Evolutionary conservation across 768 basidiomycete genomes (phyloP), one percentile per base, ranked within the genome.

Genomic region (Rhodotorula babjevae): DNA sequence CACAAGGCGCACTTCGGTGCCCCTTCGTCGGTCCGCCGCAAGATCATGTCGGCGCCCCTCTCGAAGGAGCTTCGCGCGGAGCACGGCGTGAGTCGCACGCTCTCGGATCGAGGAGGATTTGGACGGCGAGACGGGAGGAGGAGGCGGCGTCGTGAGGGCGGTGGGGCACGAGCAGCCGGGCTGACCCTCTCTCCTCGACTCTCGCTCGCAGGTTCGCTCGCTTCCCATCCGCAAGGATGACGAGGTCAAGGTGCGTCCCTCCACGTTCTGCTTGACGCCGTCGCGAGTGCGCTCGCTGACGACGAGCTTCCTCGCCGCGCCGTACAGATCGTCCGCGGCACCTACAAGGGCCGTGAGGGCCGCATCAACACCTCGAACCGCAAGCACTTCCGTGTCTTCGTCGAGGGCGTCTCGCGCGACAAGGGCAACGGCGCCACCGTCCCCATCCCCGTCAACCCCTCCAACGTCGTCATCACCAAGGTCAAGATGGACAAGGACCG

Each of bases 291-390:
- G 25, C 40, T 29, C 50, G 16, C 33, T 55, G 33, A 31, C 50
- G 21, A 10, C 4, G 27, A 9, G 27, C 29, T 8, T 0, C 14
- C 56, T 25, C 19, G 31, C 27, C 7, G 0, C 27, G 27, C 12
- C 4, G 15, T 4, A 62, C 85, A 90, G 80, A 93, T 99, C 79
- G 91, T 97, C 72, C 87, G 95, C 76, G 95, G 95, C 68, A 94
- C 95, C 83, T 93, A 96, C 87, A 96, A 96, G 86, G 95, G 96
- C 63, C 88, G 93, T 81, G 95, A 99, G 86, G 95, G 95, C 80
- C 97, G 97, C 85, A 88, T 99, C 74, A 92, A 31, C 49, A 29
- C 49, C 21, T 53, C 9, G 40, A 49, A 67, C 69, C 74, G 78
- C 74, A 78, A 78, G 69, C 94, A 95, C 83, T 98, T 92, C 91